These are phyloP conservation scores for Solanum paucissectum DNA, from an alignment of 257 asterid species.

Conservation along the genomic window DNA sequence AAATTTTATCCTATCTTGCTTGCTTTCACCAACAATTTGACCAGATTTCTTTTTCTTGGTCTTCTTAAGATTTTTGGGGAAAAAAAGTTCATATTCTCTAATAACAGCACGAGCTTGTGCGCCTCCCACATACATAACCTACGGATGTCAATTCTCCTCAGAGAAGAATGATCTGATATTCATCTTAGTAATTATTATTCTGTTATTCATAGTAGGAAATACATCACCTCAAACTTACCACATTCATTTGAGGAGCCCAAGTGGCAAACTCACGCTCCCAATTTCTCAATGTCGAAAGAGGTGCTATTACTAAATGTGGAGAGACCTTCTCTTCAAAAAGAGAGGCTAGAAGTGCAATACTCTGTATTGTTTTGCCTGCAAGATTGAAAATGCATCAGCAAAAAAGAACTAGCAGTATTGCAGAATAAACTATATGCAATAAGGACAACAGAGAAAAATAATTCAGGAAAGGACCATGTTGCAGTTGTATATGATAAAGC, in stretches of 20 bases:
- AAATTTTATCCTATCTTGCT: conserved; percentile 89
- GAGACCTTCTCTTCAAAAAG: conserved; percentile 65
- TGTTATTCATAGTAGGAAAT: neutral
- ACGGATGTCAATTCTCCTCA: conserved; percentile 25
- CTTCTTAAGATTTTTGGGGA: conserved; percentile 71
- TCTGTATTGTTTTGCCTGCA: conserved; percentile 97
- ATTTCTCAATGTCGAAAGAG: conserved; percentile 93
- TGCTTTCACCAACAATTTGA: conserved; percentile 64
- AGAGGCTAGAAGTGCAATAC: conserved; percentile 95
- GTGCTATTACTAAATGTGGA: conserved; percentile 96
- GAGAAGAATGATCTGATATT: conserved; percentile 1
- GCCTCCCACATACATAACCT: conserved; percentile 95
- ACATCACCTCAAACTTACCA: conserved; percentile 47
- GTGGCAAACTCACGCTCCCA: conserved; percentile 99
- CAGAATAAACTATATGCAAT: neutral
- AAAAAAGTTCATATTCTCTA: conserved; percentile 81
- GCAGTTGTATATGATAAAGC: neutral
- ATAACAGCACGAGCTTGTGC: conserved; percentile 73
- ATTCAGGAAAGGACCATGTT: neutral
- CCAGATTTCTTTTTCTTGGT: conserved; percentile 78
- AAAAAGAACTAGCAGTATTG: neutral
- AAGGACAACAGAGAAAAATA: neutral
- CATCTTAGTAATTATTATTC: neutral
- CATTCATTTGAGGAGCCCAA: conserved; percentile 99
- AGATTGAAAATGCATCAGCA: conserved; percentile 10